Evolutionary conservation across 140 eudicot species (phyloP).

Genomic region (Flaveria floridana): DNA sequence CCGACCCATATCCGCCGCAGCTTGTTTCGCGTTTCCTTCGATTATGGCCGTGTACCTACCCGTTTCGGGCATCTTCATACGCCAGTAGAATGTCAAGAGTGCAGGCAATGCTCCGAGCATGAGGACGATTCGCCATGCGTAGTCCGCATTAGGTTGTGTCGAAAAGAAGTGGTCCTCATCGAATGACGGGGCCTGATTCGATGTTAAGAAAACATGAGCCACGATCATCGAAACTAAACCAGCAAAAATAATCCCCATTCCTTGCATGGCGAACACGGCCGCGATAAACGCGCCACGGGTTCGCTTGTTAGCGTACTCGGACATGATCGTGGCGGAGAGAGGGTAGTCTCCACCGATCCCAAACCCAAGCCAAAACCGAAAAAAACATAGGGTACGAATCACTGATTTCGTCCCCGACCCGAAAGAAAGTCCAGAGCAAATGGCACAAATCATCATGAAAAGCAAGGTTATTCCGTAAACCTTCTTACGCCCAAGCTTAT

Average conservation of each 20-base stretch:
- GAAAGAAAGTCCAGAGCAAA: constrained; percentile 55
- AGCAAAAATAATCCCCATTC: constrained; percentile 59
- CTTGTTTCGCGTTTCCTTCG: constrained; percentile 54
- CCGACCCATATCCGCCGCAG: constrained; percentile 58
- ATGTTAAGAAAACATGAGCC: constrained; percentile 32
- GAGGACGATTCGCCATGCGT: constrained; percentile 53
- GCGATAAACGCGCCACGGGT: constrained; percentile 69
- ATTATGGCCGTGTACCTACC: constrained; percentile 58
- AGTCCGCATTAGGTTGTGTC: constrained; percentile 46
- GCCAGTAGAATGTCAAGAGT: constrained; percentile 50
- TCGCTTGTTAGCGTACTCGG: constrained; percentile 59
- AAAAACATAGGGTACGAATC: constrained; percentile 53
- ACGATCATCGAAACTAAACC: constrained; percentile 56
- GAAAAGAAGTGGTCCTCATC: constrained; percentile 17
- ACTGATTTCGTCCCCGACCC: constrained; percentile 44
- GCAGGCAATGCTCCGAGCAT: constrained; percentile 66
- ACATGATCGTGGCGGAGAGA: constrained; percentile 69
- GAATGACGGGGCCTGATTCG: background rate
- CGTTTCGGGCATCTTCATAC: constrained; percentile 71
- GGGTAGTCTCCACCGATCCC: constrained; percentile 78
- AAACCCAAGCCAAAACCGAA: constrained; percentile 68
- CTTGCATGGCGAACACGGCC: constrained; percentile 70
- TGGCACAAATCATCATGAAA: constrained; percentile 54
- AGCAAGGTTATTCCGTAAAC: constrained; percentile 57
- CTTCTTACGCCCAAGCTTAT: constrained; percentile 57